A percentile compares a stretch with the other conserved stretches of the same genome.
phyloP scores from a whole-genome alignment of 495 filamentous ascomycete genomes.

The Copromyces sp. region DNA sequence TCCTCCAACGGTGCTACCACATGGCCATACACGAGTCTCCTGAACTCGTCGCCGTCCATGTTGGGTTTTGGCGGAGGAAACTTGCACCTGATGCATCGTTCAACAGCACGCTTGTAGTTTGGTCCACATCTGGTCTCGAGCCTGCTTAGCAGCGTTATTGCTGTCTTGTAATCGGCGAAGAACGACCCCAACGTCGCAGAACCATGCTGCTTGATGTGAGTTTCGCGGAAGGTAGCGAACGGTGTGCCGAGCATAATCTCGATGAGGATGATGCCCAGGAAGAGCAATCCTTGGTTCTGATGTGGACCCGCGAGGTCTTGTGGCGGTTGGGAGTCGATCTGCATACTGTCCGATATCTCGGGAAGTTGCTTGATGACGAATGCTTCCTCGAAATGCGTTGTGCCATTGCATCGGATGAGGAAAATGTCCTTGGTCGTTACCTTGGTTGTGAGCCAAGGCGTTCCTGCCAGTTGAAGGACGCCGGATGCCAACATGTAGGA shows the following conservation, averaged over 20 bases:
- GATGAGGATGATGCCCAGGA: conserved; percentile 10
- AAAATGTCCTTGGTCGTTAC: not conserved
- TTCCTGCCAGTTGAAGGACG: not conserved
- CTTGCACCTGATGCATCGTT: conserved; percentile 2
- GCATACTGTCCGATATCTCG: not conserved
- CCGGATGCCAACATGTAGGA: not conserved
- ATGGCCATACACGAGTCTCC: not conserved
- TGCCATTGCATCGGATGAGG: not conserved
- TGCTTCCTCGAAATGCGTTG: not conserved
- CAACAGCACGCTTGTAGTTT: conserved; percentile 9
- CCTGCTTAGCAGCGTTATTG: not conserved
- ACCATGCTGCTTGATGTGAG: not conserved
- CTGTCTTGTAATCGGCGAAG: conserved; percentile 1
- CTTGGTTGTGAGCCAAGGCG: not conserved
- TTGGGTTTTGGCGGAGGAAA: not conserved
- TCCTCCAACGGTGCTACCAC: not conserved
- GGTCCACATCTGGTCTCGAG: not conserved
- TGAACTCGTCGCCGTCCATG: not conserved
- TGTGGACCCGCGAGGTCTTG: not conserved
- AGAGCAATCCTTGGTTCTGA: conserved; percentile 2
- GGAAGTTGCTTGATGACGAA: not conserved
- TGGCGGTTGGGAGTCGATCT: not conserved
- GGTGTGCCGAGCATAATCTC: conserved; percentile 8
- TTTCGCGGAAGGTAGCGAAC: conserved; percentile 1
- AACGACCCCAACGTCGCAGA: not conserved